Base-by-base conservation (phyloP, 148 eudicot genomes). In the Spergularia marina region DNA sequence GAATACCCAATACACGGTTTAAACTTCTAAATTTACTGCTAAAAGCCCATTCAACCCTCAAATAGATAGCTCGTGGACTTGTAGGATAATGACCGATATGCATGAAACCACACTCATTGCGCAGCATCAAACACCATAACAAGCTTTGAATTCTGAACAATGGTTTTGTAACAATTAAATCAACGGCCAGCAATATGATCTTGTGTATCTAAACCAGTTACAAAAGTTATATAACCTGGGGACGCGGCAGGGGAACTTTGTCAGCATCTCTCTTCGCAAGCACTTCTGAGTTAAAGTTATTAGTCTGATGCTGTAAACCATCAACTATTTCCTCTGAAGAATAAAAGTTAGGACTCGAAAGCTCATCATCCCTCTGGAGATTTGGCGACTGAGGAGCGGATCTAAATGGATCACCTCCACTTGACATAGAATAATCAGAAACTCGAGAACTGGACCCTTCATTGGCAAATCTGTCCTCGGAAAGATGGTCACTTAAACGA, bases 401-500 rank as follows among this genome's bases (percentile, higher is more conserved):
- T 81, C 87, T 90, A 74, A 86, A 87, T 52, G 84, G 84, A 81
- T 89, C 96, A 69, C 87, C 87, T 83, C 87, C 86, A 77, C 88
- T 89, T 77, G 97, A 86, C 49, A 78, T 74, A 61, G 98, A 90
- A 71, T 83, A 91, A 63, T 89, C 95, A 60, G 95, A 91, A 81
- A 76, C 82, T 70, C 97, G 89, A 15, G 89, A 81, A 68, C 75
- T 82, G 67, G 91, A 86, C 36, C 90, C 88, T 77, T 87, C 97
- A 73, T 84, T 87, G 78, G 87, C 87, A 75, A 88, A 90, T 59
- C 81, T 68, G n/a, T 84, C 92, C 74, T 87, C 98, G 17, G 74
- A 80, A 44, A 69, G 68, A 83, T 83, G 85, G 81, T 91, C 93
- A 80, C 87, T 89, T 17, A 84, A 85, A 65, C 84, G 90, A 77